Evolutionary conservation across 1,139 yeast species (phyloP).

Genomic region (Petasospora rhodanensis): DNA sequence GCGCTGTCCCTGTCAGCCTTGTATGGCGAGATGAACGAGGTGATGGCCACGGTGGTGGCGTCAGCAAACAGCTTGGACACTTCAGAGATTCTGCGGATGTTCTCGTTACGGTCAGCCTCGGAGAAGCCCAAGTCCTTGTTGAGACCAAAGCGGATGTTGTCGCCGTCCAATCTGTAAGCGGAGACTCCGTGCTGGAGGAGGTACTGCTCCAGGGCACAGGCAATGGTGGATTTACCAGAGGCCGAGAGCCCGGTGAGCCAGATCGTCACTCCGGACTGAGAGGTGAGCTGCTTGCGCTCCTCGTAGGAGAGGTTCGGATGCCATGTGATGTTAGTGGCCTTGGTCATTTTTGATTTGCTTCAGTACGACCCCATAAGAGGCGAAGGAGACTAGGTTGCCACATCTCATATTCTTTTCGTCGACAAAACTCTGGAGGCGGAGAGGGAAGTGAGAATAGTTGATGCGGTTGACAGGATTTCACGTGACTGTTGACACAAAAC

Average conservation of each 20-base stretch:
- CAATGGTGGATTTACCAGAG: slow-evolving; percentile 91
- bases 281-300: slow-evolving; percentile 67
- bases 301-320: slow-evolving; percentile 82
- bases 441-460: slow-evolving; percentile 2
- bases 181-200: slow-evolving; percentile 61
- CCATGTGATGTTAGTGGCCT: slow-evolving; percentile 97
- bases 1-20: slow-evolving; percentile 79
- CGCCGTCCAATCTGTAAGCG: slow-evolving; percentile 91
- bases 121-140: slow-evolving; percentile 93
- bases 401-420: no score
- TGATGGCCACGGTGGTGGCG: slow-evolving; percentile 75
- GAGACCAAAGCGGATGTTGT: slow-evolving; percentile 87
- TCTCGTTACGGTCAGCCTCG: slow-evolving; percentile 88
- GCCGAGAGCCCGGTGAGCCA: slow-evolving; percentile 97
- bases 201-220: slow-evolving; percentile 87
- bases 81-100: slow-evolving; percentile 90
- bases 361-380: no score
- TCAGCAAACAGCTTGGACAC: slow-evolving; percentile 92
- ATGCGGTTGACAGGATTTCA: slow-evolving; percentile 23
- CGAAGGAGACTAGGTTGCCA: no score
- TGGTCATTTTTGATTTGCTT: slow-evolving; percentile 29
- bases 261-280: slow-evolving; percentile 83
- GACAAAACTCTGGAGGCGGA: no score
- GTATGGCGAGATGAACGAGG: slow-evolving; percentile 92
- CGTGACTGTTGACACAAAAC: slow-evolving; percentile 16